A percentile compares a stretch with the other conserved stretches of the same genome.
Conservation (phyloP, 805 yeast genomes). For the Teunomyces stri region DNA sequence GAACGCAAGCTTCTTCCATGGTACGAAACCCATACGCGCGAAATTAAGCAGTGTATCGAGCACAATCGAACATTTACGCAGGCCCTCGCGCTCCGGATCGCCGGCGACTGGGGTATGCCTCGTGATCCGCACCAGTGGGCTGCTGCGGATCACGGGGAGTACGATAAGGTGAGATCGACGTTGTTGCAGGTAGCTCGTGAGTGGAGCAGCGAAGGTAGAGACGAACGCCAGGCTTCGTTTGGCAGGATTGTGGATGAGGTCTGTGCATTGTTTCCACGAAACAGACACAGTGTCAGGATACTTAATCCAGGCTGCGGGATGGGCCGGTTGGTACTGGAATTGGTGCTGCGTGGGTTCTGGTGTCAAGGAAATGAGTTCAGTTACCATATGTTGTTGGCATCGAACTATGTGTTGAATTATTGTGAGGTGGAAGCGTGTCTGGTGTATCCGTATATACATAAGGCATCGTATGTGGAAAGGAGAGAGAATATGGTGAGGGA, state of each 20-base stretch:
- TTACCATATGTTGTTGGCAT: slow-evolving; percentile 60
- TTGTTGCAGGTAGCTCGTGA: slow-evolving; percentile 59
- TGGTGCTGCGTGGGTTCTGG: slow-evolving; percentile 53
- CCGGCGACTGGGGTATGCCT: slow-evolving; percentile 51
- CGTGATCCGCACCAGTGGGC: slow-evolving; percentile 41
- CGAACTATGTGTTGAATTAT: slow-evolving; percentile 53
- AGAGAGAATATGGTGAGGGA: slow-evolving; percentile 51
- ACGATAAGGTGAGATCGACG: slow-evolving; percentile 56
- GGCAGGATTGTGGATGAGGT: slow-evolving; percentile 36
- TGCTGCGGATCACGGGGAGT: slow-evolving; percentile 40
- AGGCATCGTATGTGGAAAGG: slow-evolving; percentile 43
- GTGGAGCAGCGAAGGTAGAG: slow-evolving; percentile 55
- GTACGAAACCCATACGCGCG: slow-evolving; percentile 43
- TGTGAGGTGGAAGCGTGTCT: slow-evolving; percentile 38
- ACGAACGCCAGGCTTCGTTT: slow-evolving; percentile 44
- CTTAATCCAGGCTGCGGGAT: slow-evolving; percentile 66
- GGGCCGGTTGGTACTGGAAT: slow-evolving; percentile 57
- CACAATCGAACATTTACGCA: slow-evolving; percentile 46
- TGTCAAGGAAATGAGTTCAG: slow-evolving; percentile 69
- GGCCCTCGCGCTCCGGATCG: slow-evolving; percentile 41
- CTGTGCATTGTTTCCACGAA: slow-evolving; percentile 35
- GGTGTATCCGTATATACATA: slow-evolving; percentile 56
- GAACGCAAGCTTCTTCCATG: slow-evolving; percentile 50
- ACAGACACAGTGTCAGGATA: slow-evolving; percentile 37
- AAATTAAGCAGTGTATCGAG: slow-evolving; percentile 41